Base-by-base conservation (phyloP, 192 early-diverging fungal species). In the Pilaira anomala region DNA sequence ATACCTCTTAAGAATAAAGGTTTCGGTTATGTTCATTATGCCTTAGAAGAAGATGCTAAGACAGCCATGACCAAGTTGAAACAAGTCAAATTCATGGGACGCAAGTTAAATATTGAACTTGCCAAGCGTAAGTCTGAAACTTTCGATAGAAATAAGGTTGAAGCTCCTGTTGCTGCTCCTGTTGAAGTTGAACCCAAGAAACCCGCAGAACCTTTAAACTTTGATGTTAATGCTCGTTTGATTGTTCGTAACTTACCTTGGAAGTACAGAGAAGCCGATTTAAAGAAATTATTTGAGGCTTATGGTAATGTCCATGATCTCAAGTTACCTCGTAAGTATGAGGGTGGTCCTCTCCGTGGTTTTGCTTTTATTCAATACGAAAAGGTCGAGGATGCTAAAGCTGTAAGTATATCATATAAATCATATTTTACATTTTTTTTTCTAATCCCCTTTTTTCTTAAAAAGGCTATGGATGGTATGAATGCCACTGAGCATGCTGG, bases 21-120 rank as follows among this genome's bases (percentile, higher is more conserved):
- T 7, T 97, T 85, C 76, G 96, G 96, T 16, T 98, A 91, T 75
- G 95, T 98, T 5, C 87, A 93, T 65, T 98, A 86, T 68, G 89
- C 86, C 2, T 53, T 93, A 29, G 73, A 78, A 22, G 88, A 91
- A 44, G 93, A 93, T 76, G 92, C 94, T 2, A 74, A 83, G 26
- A 77, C 82, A 24, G 96, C 96, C 2, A 54, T 98, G 26, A 73
- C 80, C 25, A 87, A 90, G 53, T 78, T 98, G 11, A 82, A 88
- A 44, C 80, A 87, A 29, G 75, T 66, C 12, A 88, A 90, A 69
- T 97, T 97, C 72, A 70, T 79, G 61, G 88, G 80, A 18, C 65
- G 83, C 57, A 71, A 87, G 48, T 78, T 98, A 36, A 80, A 80
- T 77, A 79, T 97, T 29, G 90, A 93, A 62, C 84, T 87, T 69